phyloP scores from a whole-genome alignment of 2,329 filamentous ascomycete genomes.

The Dothistroma pini region DNA sequence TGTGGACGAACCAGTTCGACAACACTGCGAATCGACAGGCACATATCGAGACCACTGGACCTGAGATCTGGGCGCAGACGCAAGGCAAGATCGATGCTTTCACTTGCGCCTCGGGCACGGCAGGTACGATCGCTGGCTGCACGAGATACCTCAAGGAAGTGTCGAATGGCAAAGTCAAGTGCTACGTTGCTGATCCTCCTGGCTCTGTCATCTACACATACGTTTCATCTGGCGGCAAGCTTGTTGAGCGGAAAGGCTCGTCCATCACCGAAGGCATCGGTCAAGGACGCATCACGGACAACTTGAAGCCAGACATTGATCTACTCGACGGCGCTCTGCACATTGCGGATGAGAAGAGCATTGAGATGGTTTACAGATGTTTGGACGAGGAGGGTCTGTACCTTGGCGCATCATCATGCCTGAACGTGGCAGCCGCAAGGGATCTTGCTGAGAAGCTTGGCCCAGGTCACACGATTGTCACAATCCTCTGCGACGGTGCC shows the following conservation, averaged over 20 bases:
- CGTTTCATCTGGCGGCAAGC: slow-evolving; percentile 77
- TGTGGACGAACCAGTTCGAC: slow-evolving; percentile 99
- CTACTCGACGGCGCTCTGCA: slow-evolving; percentile 79
- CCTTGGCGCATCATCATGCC: slow-evolving; percentile 83
- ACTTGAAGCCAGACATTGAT: slow-evolving; percentile 78
- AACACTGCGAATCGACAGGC: slow-evolving; percentile 91
- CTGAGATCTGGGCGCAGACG: slow-evolving; percentile 96
- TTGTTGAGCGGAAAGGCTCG: slow-evolving; percentile 75
- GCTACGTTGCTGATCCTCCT: slow-evolving; percentile 88
- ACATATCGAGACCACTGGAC: slow-evolving; percentile 94
- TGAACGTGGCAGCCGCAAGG: slow-evolving; percentile 94
- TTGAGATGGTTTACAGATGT: slow-evolving; percentile 96
- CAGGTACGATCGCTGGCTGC: slow-evolving; percentile 81
- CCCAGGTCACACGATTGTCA: slow-evolving; percentile 85
- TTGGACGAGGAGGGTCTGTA: slow-evolving; percentile 95
- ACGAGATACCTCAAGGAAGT: slow-evolving; percentile 86
- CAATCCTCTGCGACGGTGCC: slow-evolving; percentile 91
- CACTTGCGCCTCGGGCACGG: slow-evolving; percentile 91
- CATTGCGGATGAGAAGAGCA: slow-evolving; percentile 88
- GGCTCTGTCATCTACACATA: slow-evolving; percentile 92
- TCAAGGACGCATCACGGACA: slow-evolving; percentile 94
- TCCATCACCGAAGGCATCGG: slow-evolving; percentile 98
- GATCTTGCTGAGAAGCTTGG: slow-evolving; percentile 90
- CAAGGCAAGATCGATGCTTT: slow-evolving; percentile 83
- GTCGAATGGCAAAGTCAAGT: slow-evolving; percentile 73